Percentiles rank a stretch among this genome's conserved stretches.
phyloP scores from a whole-genome alignment of 768 basidiomycete species.

The Inosperma sp. region DNA sequence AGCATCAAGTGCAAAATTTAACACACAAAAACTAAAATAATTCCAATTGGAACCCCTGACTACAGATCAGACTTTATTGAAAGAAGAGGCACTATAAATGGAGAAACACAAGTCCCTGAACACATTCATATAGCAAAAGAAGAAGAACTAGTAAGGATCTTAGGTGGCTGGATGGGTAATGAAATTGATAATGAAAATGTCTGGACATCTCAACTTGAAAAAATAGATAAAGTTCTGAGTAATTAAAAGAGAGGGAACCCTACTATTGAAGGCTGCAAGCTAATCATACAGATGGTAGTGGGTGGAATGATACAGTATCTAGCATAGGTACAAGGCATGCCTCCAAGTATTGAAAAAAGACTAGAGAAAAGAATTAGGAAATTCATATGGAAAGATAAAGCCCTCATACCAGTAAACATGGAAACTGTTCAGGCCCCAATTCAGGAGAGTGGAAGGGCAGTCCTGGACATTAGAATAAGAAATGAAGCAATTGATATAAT shows the following conservation, averaged over 20 bases:
- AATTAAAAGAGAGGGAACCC: slow-evolving; percentile 22
- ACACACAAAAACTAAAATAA: slow-evolving; percentile 36
- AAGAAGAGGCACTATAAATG: too few species aligned
- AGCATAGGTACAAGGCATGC: slow-evolving; percentile 26
- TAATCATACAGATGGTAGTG: slow-evolving; percentile 22
- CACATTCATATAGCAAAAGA: slow-evolving; percentile 30
- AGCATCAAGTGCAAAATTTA: slow-evolving; percentile 40
- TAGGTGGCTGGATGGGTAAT: slow-evolving; percentile 35
- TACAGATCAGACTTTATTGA: too few species aligned
- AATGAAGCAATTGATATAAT: slow-evolving; percentile 26
- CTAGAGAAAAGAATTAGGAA: slow-evolving; percentile 18
- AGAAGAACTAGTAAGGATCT: slow-evolving; percentile 25
- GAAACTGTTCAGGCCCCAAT: slow-evolving; percentile 17
- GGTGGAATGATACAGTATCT: slow-evolving; percentile 25
- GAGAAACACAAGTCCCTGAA: slow-evolving; percentile 12
- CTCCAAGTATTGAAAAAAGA: slow-evolving; percentile 15
- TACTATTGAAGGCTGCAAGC: slow-evolving; percentile 12
- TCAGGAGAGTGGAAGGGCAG: slow-evolving; percentile 20
- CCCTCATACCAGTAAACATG: slow-evolving; percentile 13
- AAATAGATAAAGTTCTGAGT: slow-evolving; percentile 17
- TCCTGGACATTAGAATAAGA: slow-evolving; percentile 24
- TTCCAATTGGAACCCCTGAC: slow-evolving; percentile 11
- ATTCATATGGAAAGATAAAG: slow-evolving; percentile 28
- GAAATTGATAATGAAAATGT: slow-evolving; percentile 12
- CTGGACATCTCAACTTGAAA: slow-evolving; percentile 27